Percentiles rank a stretch among this genome's conserved stretches.
phyloP scores from a whole-genome alignment of 148 eudicot genomes.

The Oxyria digyna region DNA sequence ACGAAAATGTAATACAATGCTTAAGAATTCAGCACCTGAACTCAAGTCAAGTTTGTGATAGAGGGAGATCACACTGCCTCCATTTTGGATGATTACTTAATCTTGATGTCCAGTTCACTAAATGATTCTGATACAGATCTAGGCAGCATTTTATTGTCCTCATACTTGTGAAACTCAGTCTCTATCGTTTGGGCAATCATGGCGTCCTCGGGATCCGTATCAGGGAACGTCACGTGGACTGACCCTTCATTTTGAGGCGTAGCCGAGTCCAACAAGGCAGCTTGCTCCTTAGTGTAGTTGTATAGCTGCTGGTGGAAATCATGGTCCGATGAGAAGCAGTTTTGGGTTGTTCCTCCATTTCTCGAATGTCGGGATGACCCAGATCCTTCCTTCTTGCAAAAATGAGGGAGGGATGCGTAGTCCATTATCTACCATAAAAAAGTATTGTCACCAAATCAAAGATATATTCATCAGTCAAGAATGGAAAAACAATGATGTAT shows the following conservation, averaged over 20 bases:
- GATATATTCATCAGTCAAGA: not conserved
- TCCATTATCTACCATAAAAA: slow-evolving; percentile 71
- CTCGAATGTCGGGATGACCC: slow-evolving; percentile 76
- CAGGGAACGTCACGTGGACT: slow-evolving; percentile 73
- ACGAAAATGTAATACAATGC: not conserved
- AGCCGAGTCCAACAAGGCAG: slow-evolving; percentile 15
- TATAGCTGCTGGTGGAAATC: slow-evolving; percentile 47
- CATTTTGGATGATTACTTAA: slow-evolving; percentile 20
- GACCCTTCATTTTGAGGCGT: slow-evolving; percentile 57
- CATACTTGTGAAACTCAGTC: slow-evolving; percentile 56
- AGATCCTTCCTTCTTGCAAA: slow-evolving; percentile 86
- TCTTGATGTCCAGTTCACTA: slow-evolving; percentile 35
- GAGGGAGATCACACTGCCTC: not conserved
- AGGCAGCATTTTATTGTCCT: slow-evolving; percentile 27
- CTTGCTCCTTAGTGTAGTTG: slow-evolving; percentile 44
- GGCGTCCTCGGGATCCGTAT: slow-evolving; percentile 56
- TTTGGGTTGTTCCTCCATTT: slow-evolving; percentile 31
- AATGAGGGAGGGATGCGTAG: slow-evolving; percentile 84
- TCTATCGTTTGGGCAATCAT: slow-evolving; percentile 73
- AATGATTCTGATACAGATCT: slow-evolving; percentile 30
- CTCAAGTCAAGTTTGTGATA: not conserved
- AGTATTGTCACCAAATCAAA: not conserved
- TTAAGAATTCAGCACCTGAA: not conserved
- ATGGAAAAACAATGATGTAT: not conserved
- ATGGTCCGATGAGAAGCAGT: slow-evolving; percentile 63